Base-by-base conservation (phyloP, 805 yeast species). In the Grigorovia humatica region DNA sequence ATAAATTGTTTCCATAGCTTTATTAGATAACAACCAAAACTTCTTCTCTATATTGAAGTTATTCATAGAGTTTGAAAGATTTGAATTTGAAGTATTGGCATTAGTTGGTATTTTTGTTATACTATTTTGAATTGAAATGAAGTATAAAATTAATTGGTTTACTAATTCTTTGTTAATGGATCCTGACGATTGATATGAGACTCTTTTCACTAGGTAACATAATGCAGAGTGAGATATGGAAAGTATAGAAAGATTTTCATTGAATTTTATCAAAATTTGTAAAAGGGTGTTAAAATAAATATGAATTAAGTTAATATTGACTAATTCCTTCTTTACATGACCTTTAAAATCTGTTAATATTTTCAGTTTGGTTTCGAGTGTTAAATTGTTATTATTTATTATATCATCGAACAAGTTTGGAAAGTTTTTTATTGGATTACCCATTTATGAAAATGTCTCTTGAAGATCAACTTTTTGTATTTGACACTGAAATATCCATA, bases 201-300 rank as follows among this genome's bases (percentile, higher is more conserved):
- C 67, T 9, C 80, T 63, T 53, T 74, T 74, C 23, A 73, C 65
- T 15, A 76, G 57, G 56, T 76, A 75, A 54, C 77, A 74, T 18
- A 75, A 57, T 30, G 77, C 61, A 1, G 77, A 70, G 53, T 75
- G 74, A 0, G 76, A 63, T 15, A 66, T 53, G 1, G 52, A 19
- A 4, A 56, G n/a, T n/a, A 29, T n/a, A 11, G 13, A n/a, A 20
- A 62, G 42, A 38, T 55, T 56, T 4, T 44, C 29, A 9, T 44
- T 17, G 6, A 44, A 29, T 40, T 51, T 15, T 29, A 32, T 48
- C 2, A 50, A 48, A 1, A 56, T 49, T 17, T 44, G 53, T 48
- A 64, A 52, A 46, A 67, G 47, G 4, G 65, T 58, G 7, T 56
- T 55, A 35, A 67, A 61, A 52, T 67, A 68, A 12, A 52, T 47